These are phyloP conservation scores for Gossypium anomalum DNA, from an alignment of 345 rosid genomes.

Conservation along the genomic window DNA sequence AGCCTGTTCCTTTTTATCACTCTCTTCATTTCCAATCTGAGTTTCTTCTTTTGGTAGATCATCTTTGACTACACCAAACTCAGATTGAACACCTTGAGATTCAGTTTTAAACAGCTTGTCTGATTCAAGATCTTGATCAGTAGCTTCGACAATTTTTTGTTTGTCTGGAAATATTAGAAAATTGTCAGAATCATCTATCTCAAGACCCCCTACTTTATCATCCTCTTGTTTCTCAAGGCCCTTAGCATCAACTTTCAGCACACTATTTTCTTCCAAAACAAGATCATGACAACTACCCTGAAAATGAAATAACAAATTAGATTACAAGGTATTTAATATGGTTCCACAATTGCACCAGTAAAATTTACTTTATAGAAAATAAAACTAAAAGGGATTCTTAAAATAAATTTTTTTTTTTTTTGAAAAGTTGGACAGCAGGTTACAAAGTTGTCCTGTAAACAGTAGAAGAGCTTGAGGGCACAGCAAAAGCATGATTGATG, in stretches of 20 bases:
- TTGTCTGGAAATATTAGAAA: neutral
- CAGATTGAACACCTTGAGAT: constrained; percentile 14
- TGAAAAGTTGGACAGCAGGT: neutral
- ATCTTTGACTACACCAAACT: constrained; percentile 15
- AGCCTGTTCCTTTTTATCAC: neutral
- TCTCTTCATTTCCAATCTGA: constrained; percentile 12
- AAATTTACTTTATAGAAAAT: neutral
- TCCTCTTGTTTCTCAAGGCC: constrained; percentile 5
- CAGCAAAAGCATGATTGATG: neutral
- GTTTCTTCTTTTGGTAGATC: constrained; percentile 13
- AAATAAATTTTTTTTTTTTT: too few relatives aligned
- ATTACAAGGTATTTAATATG: neutral
- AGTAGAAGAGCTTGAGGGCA: neutral
- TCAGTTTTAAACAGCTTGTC: constrained; percentile 6
- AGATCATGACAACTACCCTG: constrained; percentile 18
- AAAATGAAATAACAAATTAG: neutral
- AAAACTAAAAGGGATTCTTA: constrained; percentile 1
- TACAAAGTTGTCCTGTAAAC: neutral
- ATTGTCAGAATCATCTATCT: neutral
- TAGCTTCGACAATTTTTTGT: neutral
- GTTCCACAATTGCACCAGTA: constrained; percentile 8
- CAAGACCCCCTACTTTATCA: neutral
- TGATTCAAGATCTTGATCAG: constrained; percentile 12
- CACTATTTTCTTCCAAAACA: constrained; percentile 14
- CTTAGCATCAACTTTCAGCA: constrained; percentile 1